A percentile compares a stretch with the other conserved stretches of the same genome.
Conservation (phyloP, 495 filamentous ascomycete species). For the Cudoniella acicularis region DNA sequence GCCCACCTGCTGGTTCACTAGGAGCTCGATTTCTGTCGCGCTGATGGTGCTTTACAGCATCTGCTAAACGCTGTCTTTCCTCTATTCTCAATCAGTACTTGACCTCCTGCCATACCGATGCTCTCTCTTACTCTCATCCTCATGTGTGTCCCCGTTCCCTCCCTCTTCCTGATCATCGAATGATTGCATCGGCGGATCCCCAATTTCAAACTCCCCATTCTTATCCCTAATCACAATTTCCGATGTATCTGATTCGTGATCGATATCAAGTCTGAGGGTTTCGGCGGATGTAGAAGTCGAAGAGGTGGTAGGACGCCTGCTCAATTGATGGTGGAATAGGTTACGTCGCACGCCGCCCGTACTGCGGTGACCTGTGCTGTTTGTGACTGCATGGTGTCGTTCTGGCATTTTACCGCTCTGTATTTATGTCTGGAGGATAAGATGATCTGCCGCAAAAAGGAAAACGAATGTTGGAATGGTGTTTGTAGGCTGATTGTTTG, state of each 20-base stretch:
- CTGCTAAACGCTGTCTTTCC: constrained; percentile 46
- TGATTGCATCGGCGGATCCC: constrained; percentile 51
- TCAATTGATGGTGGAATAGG: constrained; percentile 69
- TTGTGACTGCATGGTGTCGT: constrained; percentile 13
- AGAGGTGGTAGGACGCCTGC: constrained; percentile 58
- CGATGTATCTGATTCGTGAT: constrained; percentile 43
- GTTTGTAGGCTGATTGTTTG: not conserved
- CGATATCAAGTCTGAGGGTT: constrained; percentile 25
- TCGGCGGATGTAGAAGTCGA: constrained; percentile 38
- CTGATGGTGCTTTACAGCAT: constrained; percentile 52
- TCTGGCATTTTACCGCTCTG: constrained; percentile 18
- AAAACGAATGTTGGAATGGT: constrained; percentile 6
- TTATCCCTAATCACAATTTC: constrained; percentile 76
- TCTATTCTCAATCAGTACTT: constrained; percentile 23
- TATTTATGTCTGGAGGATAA: not conserved
- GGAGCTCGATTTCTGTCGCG: constrained; percentile 60
- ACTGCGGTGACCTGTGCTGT: constrained; percentile 7
- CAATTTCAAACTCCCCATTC: constrained; percentile 71
- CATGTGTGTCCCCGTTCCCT: constrained; percentile 36
- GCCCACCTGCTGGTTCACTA: constrained; percentile 65
- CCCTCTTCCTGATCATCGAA: constrained; percentile 43
- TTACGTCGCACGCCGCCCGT: constrained; percentile 53
- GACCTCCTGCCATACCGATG: not conserved
- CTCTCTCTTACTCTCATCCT: constrained; percentile 27
- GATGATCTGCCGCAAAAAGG: too few relatives aligned